Base-by-base conservation (phyloP, 2,329 filamentous ascomycete genomes). In the Lecanicillium sp. region DNA sequence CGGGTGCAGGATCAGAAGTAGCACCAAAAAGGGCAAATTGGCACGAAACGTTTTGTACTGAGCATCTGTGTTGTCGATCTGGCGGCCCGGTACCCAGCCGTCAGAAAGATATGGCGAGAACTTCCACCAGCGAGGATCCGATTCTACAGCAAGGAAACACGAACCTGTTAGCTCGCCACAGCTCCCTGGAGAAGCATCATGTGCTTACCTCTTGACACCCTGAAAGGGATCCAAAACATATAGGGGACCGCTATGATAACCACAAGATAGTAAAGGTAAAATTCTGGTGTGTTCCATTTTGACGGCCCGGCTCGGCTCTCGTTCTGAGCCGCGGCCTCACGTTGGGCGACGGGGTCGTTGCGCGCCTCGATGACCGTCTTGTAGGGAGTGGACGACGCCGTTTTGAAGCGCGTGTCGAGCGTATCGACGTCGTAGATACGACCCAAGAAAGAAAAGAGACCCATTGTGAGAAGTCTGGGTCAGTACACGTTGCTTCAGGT, bases 31-130 rank as follows among this genome's bases (percentile, higher is more conserved):
- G 3, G 87, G 89, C 28, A 97, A 72, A 54, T 97, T 97, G 45
- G 74, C 68, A 48, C 94, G 81, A 56, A 98, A 96, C 28, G 77
- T 80, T 42, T 73, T 69, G 62, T 97, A 98, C 61, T 98, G 92
- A 22, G 74, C 62, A 63, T 98, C 92, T 29, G 88, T 92, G 46
- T 88, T 80, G 64, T 98, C 92, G 46, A 97, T 87, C 72, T 87
- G 87, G 43, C 90, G 84, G 18, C 90, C 90, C 7, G 84, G 84
- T 41, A 98, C 84, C 92, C 92, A 98, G 49, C 92, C 94, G 8
- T 79, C 72, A 3, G 79, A 80, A 13, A 98, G 74, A 29, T 81
- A 68, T 43, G 69, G 67, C 44, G 82, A 72, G 56, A 81, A 96
- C 49, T 81, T 84, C 42, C 71, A 58, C 57, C 92, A 98, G 49